Base-by-base conservation (phyloP, 176 grass and related monocot genomes). In the Pontederia paniculata region DNA sequence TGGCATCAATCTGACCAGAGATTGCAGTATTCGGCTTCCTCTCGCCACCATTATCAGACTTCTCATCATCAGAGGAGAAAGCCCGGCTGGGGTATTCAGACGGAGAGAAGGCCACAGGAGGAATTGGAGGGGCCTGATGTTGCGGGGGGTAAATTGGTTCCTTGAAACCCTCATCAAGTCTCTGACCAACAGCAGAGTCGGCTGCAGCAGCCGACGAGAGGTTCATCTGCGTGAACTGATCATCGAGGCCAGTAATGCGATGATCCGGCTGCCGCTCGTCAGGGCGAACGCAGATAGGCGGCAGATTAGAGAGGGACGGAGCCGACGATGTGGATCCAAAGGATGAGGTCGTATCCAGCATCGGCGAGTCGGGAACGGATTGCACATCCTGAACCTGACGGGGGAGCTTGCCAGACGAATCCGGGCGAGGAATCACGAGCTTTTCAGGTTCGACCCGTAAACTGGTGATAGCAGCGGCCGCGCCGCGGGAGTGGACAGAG, bases 11-110 rank as follows among this genome's bases (percentile, higher is more conserved):
- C 28, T 28, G 47, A 21, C 25, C 2, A 20, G 31, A 13, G 9
- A 53, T 62, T 22, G 65, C 48, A 55, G 78, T 83, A 19, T 79
- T 86, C 58, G 69, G 76, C 66, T 77, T 75, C 37, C 56, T 45
- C n/a, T 66, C 76, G 8, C 73, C 78, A 0, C 87, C 75, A 15
- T 91, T 86, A 73, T 98, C 94, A 17, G 83, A 84, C 66, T 76
- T 98, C 21, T 98, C 87, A 42, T 98, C 94, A 12, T 88, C 80
- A 0, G 94, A 48, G 19, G 44, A 91, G 69, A 73, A 77, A 6
- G 81, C 65, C 8, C 83, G 22, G 60, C 48, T 73, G 13, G 77
- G 63, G 1, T 66, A 77, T 44, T 98, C 94, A 12, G 77, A 70
- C 6, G 86, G 80, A 1, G 85, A 73, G 41, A 83, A 80, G 60